These are phyloP conservation scores for Ramalina intermedia DNA, from an alignment of 495 filamentous ascomycete species.

Conservation along the genomic window DNA sequence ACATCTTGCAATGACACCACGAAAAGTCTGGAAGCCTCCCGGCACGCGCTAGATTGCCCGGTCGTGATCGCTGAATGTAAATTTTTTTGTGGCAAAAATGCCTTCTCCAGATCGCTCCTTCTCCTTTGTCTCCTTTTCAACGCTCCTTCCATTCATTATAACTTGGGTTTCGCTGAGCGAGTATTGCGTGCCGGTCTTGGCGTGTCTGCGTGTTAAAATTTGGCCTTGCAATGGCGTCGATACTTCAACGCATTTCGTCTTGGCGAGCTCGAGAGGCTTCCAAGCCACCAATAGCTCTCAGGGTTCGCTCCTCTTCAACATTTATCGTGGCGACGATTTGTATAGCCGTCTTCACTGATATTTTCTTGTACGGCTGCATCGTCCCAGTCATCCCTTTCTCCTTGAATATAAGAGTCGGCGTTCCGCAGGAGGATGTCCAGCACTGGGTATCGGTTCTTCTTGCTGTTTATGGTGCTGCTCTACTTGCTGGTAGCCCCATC, in stretches of 20 bases:
- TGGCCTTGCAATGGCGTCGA: not conserved
- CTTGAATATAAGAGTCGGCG: slow-evolving; percentile 41
- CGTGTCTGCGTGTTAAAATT: too few relatives aligned
- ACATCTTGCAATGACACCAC: too few relatives aligned
- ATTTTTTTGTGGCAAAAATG: too few relatives aligned
- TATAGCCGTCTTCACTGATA: slow-evolving; percentile 49
- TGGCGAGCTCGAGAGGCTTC: slow-evolving; percentile 6
- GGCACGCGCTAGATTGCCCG: too few relatives aligned
- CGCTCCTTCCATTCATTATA: too few relatives aligned
- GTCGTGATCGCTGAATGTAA: too few relatives aligned
- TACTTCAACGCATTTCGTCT: slow-evolving; percentile 7
- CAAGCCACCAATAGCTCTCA: slow-evolving; percentile 6
- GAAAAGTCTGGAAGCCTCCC: too few relatives aligned
- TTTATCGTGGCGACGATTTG: slow-evolving; percentile 38
- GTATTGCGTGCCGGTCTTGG: too few relatives aligned
- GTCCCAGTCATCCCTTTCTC: slow-evolving; percentile 80
- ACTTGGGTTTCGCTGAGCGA: too few relatives aligned
- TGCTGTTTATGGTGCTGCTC: slow-evolving; percentile 60
- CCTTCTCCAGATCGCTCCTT: too few relatives aligned
- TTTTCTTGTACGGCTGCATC: slow-evolving; percentile 69
- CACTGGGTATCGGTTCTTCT: slow-evolving; percentile 67
- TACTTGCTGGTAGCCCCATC: slow-evolving; percentile 43
- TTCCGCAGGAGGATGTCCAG: slow-evolving; percentile 45
- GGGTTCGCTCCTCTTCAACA: slow-evolving; percentile 25
- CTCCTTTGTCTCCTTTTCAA: too few relatives aligned